Evolutionary conservation across 352 stramenopile species (phyloP), one percentile per base, ranked within the genome.

Genomic region (Pythium dissotocum): DNA sequence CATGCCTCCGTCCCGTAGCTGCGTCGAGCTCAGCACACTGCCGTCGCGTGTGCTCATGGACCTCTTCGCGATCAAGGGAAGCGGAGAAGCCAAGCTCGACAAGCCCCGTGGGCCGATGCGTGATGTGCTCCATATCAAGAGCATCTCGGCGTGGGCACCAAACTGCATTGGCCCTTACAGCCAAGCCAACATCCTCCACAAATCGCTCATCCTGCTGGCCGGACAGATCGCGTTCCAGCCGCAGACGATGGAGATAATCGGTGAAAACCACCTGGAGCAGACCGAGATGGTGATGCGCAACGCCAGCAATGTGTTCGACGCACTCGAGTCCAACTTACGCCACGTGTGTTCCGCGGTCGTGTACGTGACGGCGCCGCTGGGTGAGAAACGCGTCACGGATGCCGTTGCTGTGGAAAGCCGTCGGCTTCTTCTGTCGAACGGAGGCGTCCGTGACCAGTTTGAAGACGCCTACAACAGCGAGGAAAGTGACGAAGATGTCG

Each of bases 101-200:
- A 70, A 76, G n/a, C 58, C 82, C 30, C 81, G 83, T 26, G 33
- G 64, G 8, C 73, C 90, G 36, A 73, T 78, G 38, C 82, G 87
- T 33, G 82, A 98, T 59, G 94, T 98, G 54, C 76, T 99, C 24
- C 96, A 99, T 61, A 93, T 99, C 16, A 93, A 98, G 75, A 99
- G 97, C 63, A 90, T 99, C 55, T 99, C 93, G 4, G 72, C 88
- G 24, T 99, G 97, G 97, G 98, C 97, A 6, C 98, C 98, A 0
- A 93, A 98, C 40, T 99, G 97, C 82, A 99, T 99, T 66, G 98
- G 98, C 2, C 98, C 98, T 3, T 99, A 99, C 80, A 98, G 93
- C 67, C 98, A 99, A 84, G 94, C 95, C 28, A 99, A 99, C 78
- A 88, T 93, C 16, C 69, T 99, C 6, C 81, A 95, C 63, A 84